phyloP scores from a whole-genome alignment of 352 stramenopile genomes.

The Aphanomyces astaci region DNA sequence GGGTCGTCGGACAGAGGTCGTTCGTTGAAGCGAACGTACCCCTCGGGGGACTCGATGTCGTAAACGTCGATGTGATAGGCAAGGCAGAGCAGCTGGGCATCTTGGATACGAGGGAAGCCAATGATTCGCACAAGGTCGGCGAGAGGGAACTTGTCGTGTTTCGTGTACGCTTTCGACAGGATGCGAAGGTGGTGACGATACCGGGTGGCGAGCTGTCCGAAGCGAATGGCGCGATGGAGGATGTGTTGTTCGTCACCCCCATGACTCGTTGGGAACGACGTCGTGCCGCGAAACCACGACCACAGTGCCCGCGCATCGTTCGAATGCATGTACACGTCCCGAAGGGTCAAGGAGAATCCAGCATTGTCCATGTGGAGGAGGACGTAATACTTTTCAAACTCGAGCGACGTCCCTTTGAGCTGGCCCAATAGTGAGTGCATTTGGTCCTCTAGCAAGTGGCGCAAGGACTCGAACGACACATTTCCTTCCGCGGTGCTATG shows the following conservation, averaged over 20 bases:
- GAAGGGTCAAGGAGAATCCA: background rate
- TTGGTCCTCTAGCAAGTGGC: constrained; percentile 15
- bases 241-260: background rate
- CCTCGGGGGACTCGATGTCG: constrained; percentile 3
- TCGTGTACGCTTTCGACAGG: constrained; percentile 21
- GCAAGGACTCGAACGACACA: background rate
- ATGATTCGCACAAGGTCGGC: constrained; percentile 7
- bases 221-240: constrained; percentile 9
- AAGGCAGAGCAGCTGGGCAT: background rate
- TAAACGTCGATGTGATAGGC: background rate
- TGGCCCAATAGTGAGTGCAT: constrained; percentile 9
- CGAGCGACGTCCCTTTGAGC: constrained; percentile 3
- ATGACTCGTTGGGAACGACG: background rate
- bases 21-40: constrained; percentile 19
- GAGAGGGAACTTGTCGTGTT: constrained; percentile 20
- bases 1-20: background rate
- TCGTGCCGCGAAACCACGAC: background rate
- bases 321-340: background rate
- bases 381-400: constrained; percentile 14
- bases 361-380: background rate
- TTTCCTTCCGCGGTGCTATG: background rate
- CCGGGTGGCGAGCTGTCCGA: background rate
- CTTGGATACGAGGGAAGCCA: background rate
- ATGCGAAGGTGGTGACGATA: background rate
- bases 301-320: background rate